phyloP scores from a whole-genome alignment of 1,139 yeast genomes.

The Protomyces lactucae-debilis region DNA sequence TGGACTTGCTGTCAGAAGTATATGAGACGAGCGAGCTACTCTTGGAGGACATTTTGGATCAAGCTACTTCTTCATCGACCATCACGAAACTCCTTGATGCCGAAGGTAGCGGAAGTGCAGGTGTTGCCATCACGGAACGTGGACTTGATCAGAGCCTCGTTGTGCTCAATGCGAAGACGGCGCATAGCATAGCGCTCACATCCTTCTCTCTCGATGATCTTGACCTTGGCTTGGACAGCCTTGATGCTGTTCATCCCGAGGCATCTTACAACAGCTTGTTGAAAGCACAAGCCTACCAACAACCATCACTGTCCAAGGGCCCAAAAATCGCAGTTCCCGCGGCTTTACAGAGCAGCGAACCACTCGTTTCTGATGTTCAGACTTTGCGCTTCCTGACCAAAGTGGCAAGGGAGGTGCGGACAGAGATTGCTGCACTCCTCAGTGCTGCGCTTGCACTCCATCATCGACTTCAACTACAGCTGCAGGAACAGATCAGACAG shows the following conservation, averaged over 20 bases:
- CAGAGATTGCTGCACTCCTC: conserved; percentile 11
- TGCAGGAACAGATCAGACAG: conserved; percentile 19
- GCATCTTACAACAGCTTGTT: conserved; percentile 6
- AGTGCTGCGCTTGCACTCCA: conserved; percentile 3
- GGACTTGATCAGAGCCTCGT: neutral
- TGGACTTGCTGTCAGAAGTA: conserved; percentile 3
- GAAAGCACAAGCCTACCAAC: conserved; percentile 6
- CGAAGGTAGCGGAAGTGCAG: neutral
- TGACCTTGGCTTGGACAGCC: neutral
- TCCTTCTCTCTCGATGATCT: neutral
- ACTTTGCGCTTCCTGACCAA: conserved; percentile 26
- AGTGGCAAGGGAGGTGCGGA: conserved; percentile 12
- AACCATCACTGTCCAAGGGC: neutral
- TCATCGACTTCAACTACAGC: conserved; percentile 21
- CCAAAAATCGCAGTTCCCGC: conserved; percentile 6
- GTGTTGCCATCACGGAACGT: neutral
- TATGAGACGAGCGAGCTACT: conserved; percentile 1
- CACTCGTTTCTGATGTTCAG: conserved; percentile 6
- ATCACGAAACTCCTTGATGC: conserved; percentile 10
- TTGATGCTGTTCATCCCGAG: neutral
- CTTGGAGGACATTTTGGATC: neutral
- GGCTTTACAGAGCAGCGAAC: neutral
- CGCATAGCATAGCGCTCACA: neutral
- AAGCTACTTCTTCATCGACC: neutral
- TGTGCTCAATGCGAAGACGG: neutral